A percentile compares a stretch with the other conserved stretches of the same genome.
phyloP scores from a whole-genome alignment of 768 basidiomycete species.

The Suillus cothurnatus region DNA sequence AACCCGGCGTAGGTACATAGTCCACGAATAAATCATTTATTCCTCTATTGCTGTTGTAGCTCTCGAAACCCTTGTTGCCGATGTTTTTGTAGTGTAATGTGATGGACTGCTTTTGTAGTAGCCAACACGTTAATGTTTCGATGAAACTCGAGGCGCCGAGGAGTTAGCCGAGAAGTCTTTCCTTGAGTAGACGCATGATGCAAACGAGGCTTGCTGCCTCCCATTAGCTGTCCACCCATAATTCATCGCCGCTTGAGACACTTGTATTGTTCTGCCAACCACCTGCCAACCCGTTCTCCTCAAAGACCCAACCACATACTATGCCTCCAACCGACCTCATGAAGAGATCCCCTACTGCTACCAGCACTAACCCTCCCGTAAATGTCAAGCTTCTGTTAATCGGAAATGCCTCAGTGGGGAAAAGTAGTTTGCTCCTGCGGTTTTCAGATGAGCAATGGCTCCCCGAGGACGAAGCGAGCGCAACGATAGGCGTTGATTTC shows the following conservation, averaged over 20 bases:
- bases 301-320: neutral
- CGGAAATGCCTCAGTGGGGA: conserved; percentile 89
- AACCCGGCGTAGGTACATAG: neutral
- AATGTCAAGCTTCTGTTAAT: conserved; percentile 86
- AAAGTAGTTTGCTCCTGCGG: conserved; percentile 87
- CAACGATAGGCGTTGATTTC: conserved; percentile 86
- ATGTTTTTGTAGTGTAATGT: conserved; percentile 6
- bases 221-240: neutral
- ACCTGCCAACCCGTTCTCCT: neutral
- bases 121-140: no score
- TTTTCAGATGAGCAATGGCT: conserved; percentile 98
- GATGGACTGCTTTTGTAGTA: neutral
- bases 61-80: conserved; percentile 4
- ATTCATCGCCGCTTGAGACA: conserved; percentile 19
- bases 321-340: conserved; percentile 14
- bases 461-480: conserved; percentile 85
- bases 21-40: conserved; percentile 4
- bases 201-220: conserved; percentile 1
- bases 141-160: neutral
- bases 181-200: neutral
- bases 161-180: conserved; percentile 7
- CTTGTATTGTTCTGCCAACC: conserved; percentile 3
- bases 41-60: conserved; percentile 8
- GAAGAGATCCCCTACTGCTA: conserved; percentile 28
- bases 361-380: conserved; percentile 37